Base-by-base conservation (phyloP, 306 rosid species). In the Prosopis cineraria region DNA sequence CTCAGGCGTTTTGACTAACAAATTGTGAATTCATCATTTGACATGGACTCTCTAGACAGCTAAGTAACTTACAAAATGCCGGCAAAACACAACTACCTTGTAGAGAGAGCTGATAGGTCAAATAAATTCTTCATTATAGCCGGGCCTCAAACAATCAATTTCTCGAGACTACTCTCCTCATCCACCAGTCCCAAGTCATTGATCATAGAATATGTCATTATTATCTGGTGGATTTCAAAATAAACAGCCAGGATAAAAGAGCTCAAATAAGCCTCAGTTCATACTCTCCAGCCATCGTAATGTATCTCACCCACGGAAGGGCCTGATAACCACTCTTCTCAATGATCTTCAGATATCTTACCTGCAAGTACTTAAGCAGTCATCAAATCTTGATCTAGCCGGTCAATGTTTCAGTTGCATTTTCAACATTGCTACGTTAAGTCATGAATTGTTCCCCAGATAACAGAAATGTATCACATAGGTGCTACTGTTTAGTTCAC, bases 301-400 rank as follows among this genome's bases (percentile, higher is more conserved):
- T 94, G 92, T 94, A 94, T 87, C 98, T 89, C 90, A 94, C 98
- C 98, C 98, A 94, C 40, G 98, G 98, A 83, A 94, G 98, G 43
- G 99, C 96, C 87, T 95, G 99, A 83, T 95, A 93, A 72, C 99
- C 99, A 74, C 99, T 95, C 87, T 95, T 95, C 87, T 95, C 98
- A 79, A 95, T 95, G 43, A 95, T 95, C 98, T 95, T 95, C 91
- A 95, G 75, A 83, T 95, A 95, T 68, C 99, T 96, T 84, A 95
- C 99, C 99, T 95, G 80, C 85, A 83, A 78, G 37, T 22, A 75
- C 78, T 75, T 34, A 50, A 75, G 63, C 65, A 56, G 48, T 55
- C 48, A 68, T 67, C 47, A 47, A 63, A 36, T 22, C 44, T 73
- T 70, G 70, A 69, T 70, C n/a, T 27, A 33, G 59, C 65, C 20